phyloP scores from a whole-genome alignment of 2,329 filamentous ascomycete species.

The Geosmithia morbida region DNA sequence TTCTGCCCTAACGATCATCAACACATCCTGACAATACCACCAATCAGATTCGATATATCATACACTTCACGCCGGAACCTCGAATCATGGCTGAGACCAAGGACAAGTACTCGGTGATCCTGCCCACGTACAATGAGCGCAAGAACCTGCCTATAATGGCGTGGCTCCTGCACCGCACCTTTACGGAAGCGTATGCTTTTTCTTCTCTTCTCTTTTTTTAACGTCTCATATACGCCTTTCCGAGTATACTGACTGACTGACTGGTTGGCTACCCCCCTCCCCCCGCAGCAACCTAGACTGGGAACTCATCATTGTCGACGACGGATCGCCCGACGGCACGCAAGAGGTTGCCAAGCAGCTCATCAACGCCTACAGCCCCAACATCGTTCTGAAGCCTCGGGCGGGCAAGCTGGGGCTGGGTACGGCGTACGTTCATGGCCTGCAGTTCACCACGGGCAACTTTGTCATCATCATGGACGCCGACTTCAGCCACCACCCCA shows the following conservation, averaged over 20 bases:
- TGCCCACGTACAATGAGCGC: slow-evolving; percentile 98
- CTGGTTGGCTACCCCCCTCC: too few species aligned
- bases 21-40: too few species aligned
- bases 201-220: neutral
- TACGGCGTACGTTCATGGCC: slow-evolving; percentile 88
- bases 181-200: slow-evolving; percentile 59
- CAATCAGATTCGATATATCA: too few species aligned
- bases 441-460: slow-evolving; percentile 83
- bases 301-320: slow-evolving; percentile 97
- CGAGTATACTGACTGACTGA: too few species aligned
- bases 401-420: slow-evolving; percentile 94
- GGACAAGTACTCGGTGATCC: slow-evolving; percentile 90
- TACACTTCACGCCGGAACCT: neutral
- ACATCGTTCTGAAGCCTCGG: slow-evolving; percentile 74
- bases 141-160: slow-evolving; percentile 91
- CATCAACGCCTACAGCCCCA: slow-evolving; percentile 66
- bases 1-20: too few species aligned
- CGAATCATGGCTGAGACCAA: slow-evolving; percentile 31
- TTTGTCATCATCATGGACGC: slow-evolving; percentile 99
- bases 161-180: slow-evolving; percentile 87
- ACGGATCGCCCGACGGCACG: slow-evolving; percentile 92
- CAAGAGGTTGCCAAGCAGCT: slow-evolving; percentile 84
- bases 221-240: too few species aligned
- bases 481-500: slow-evolving; percentile 97
- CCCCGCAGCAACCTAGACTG: slow-evolving; percentile 68